These are phyloP conservation scores for Camillea tinctor DNA, from an alignment of 2,329 filamentous ascomycete genomes.

Conservation along the genomic window DNA sequence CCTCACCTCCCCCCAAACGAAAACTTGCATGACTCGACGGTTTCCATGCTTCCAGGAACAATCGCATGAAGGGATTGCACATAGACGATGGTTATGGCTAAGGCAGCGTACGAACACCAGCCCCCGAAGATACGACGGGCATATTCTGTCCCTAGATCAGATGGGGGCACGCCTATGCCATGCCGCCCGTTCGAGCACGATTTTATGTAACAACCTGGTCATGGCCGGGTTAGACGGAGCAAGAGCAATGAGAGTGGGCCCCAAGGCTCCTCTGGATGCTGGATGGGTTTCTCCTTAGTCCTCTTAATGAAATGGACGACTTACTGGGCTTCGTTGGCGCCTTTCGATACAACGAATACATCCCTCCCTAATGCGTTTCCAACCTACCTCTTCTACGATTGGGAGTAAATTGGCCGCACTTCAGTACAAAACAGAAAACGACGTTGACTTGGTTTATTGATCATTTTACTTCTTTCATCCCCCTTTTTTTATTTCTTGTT, in stretches of 20 bases:
- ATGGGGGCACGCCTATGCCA: slow-evolving; percentile 9
- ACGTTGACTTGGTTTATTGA: background rate
- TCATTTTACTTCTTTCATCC: slow-evolving; percentile 12
- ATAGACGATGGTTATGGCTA: slow-evolving; percentile 15
- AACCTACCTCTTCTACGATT: slow-evolving; percentile 4
- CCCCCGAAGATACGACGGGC: slow-evolving; percentile 11
- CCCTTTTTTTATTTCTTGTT: slow-evolving; percentile 8
- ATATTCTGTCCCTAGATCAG: slow-evolving; percentile 11
- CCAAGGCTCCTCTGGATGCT: background rate
- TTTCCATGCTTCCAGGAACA: slow-evolving; percentile 5
- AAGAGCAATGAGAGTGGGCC: background rate
- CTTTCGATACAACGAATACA: background rate
- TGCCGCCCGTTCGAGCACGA: slow-evolving; percentile 1
- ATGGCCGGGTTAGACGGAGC: background rate
- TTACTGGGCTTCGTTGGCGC: background rate
- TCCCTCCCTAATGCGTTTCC: background rate
- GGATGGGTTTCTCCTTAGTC: background rate
- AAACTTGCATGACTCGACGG: slow-evolving; percentile 15
- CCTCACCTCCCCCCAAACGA: slow-evolving; percentile 4
- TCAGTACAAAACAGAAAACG: slow-evolving; percentile 9
- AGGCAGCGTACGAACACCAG: slow-evolving; percentile 5
- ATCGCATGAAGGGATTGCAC: slow-evolving; percentile 12
- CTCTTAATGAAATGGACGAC: background rate
- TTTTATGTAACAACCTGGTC: background rate
- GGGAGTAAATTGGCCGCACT: slow-evolving; percentile 9